These are phyloP conservation scores for Plenodomus lindquistii DNA, from an alignment of 2,329 filamentous ascomycete species.

Conservation along the genomic window DNA sequence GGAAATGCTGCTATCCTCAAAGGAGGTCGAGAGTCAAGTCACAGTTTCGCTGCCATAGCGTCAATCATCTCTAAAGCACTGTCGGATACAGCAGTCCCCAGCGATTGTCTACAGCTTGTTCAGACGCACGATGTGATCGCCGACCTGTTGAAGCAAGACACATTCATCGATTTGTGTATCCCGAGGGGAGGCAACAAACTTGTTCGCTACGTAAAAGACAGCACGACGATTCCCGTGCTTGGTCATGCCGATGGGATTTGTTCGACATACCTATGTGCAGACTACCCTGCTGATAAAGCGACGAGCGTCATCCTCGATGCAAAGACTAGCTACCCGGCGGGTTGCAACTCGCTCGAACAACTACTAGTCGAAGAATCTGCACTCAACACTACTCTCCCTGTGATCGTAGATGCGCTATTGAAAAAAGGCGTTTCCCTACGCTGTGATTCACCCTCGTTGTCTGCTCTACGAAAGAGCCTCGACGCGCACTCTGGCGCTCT, in stretches of 20 bases:
- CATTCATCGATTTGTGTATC: slow-evolving; percentile 92
- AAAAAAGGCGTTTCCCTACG: slow-evolving; percentile 78
- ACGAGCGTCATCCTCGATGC: slow-evolving; percentile 81
- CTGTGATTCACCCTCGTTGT: slow-evolving; percentile 73
- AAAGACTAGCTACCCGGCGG: slow-evolving; percentile 92
- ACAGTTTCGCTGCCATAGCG: slow-evolving; percentile 93
- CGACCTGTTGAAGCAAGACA: slow-evolving; percentile 81
- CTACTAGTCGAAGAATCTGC: slow-evolving; percentile 79
- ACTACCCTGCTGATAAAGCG: slow-evolving; percentile 74
- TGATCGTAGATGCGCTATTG: slow-evolving; percentile 73
- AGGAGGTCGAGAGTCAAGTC: slow-evolving; percentile 92
- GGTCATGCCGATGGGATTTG: slow-evolving; percentile 96
- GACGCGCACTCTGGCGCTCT: slow-evolving; percentile 46
- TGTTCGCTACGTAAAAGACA: slow-evolving; percentile 84
- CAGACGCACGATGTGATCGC: slow-evolving; percentile 90
- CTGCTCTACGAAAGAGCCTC: slow-evolving; percentile 59
- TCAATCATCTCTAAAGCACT: slow-evolving; percentile 80
- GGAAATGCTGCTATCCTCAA: slow-evolving; percentile 97
- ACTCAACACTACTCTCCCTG: slow-evolving; percentile 68
- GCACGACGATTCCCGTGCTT: slow-evolving; percentile 91
- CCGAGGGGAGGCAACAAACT: slow-evolving; percentile 89
- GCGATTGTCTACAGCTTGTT: slow-evolving; percentile 88
- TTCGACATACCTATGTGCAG: slow-evolving; percentile 78
- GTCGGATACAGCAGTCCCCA: slow-evolving; percentile 72
- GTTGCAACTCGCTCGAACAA: slow-evolving; percentile 93